phyloP scores from a whole-genome alignment of 257 asterid genomes.

The Nicotiana attenuata region DNA sequence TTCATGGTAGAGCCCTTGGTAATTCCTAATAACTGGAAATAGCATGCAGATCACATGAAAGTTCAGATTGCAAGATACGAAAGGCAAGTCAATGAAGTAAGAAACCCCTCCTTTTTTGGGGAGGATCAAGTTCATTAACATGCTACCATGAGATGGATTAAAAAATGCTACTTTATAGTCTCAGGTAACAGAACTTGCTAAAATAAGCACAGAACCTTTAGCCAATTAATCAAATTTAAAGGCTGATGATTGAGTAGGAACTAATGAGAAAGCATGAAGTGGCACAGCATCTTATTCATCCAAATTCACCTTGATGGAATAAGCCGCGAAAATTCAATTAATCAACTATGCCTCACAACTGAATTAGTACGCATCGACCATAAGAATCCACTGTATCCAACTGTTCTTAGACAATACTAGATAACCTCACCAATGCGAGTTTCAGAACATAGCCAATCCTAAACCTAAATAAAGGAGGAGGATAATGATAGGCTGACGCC shows the following conservation, averaged over 20 bases:
- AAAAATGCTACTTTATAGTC: background rate
- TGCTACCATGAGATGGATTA: background rate
- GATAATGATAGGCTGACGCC: background rate
- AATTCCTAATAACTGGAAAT: background rate
- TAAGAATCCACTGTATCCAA: background rate
- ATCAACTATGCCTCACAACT: background rate
- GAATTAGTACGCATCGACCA: background rate
- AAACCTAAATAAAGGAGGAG: background rate
- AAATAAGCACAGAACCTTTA: background rate
- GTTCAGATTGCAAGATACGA: background rate
- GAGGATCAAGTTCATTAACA: background rate
- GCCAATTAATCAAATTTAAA: background rate
- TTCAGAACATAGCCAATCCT: background rate
- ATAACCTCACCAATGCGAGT: background rate
- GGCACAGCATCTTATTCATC: background rate
- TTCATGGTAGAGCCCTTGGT: background rate
- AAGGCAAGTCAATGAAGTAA: background rate
- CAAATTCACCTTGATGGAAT: background rate
- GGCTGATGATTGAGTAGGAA: background rate
- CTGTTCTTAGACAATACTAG: background rate
- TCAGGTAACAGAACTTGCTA: background rate
- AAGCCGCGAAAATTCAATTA: background rate
- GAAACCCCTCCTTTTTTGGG: background rate
- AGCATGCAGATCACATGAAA: background rate
- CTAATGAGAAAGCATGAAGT: background rate